Evolutionary conservation across 2,329 filamentous ascomycete species (phyloP).

Genomic region (Xylariaceae sp.): DNA sequence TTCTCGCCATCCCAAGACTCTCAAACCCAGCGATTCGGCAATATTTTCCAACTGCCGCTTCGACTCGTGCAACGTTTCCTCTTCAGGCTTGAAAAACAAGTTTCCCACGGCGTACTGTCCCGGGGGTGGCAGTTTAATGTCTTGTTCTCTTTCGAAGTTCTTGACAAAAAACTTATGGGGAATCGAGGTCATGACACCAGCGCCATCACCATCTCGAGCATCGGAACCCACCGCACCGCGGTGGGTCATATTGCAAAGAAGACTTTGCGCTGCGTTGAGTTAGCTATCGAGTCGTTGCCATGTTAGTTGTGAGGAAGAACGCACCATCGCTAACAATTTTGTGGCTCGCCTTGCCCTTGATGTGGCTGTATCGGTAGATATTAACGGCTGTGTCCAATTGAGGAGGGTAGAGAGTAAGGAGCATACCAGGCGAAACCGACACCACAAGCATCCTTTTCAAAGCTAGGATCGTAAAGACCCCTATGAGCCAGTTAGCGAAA

Average conservation of each 20-base stretch:
- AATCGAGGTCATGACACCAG: conserved; percentile 98
- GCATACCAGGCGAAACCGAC: conserved; percentile 92
- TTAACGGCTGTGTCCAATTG: conserved; percentile 16
- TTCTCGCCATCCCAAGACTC: conserved; percentile 93
- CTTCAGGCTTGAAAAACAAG: conserved; percentile 96
- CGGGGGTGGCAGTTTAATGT: conserved; percentile 75
- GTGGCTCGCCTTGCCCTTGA: conserved; percentile 95
- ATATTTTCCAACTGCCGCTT: conserved; percentile 91
- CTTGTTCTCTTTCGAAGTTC: conserved; percentile 90
- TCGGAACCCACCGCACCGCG: conserved; percentile 96
- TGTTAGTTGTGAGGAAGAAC: conserved; percentile 29
- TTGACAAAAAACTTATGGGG: conserved; percentile 98
- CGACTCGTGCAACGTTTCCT: conserved; percentile 82
- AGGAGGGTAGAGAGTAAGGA: not conserved
- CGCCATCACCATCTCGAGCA: conserved; percentile 94
- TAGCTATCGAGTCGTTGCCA: conserved; percentile 23
- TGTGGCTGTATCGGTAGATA: conserved; percentile 59
- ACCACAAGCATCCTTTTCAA: conserved; percentile 99
- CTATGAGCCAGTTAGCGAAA: conserved; percentile 31
- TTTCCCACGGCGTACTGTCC: conserved; percentile 98
- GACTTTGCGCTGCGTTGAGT: conserved; percentile 64
- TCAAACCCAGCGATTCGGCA: conserved; percentile 78
- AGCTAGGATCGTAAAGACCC: conserved; percentile 90
- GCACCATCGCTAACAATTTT: conserved; percentile 98
- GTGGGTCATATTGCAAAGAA: conserved; percentile 99